Conservation (phyloP, 495 filamentous ascomycete genomes). For the Astrothelium macrocarpum region DNA sequence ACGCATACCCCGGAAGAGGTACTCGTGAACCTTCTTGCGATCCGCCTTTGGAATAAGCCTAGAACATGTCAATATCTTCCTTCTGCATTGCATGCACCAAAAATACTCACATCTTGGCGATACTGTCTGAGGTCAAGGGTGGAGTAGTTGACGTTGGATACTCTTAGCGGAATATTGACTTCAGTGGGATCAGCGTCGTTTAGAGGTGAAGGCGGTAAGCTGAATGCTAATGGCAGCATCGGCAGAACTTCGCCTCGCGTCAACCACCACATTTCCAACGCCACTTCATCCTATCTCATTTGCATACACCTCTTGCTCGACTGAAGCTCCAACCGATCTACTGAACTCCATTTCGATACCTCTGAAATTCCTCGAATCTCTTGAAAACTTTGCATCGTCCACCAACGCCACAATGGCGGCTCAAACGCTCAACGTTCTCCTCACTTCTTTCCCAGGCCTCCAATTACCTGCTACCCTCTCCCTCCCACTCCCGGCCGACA, state of each 20-base stretch:
- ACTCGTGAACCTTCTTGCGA: conserved; percentile 99
- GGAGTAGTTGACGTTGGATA: conserved; percentile 24
- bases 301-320: background rate
- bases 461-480: conserved; percentile 69
- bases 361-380: background rate
- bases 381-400: background rate
- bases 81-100: conserved; percentile 6
- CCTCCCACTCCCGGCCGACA: conserved; percentile 45
- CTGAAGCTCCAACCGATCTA: no score
- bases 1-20: conserved; percentile 88
- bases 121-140: conserved; percentile 19
- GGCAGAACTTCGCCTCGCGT: conserved; percentile 2
- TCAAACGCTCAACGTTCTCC: conserved; percentile 62
- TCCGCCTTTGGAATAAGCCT: conserved; percentile 99
- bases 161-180: background rate
- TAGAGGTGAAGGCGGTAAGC: background rate
- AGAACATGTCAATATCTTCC: conserved; percentile 14
- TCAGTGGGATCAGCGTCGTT: background rate
- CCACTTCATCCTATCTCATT: no score
- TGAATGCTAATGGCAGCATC: background rate
- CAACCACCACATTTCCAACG: no score
- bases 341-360: no score
- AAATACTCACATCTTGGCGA: conserved; percentile 47
- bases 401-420: background rate
- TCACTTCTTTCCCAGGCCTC: conserved; percentile 75